phyloP scores from a whole-genome alignment of 1,284 basidiomycete species.

The Fomitopsis pinicola region DNA sequence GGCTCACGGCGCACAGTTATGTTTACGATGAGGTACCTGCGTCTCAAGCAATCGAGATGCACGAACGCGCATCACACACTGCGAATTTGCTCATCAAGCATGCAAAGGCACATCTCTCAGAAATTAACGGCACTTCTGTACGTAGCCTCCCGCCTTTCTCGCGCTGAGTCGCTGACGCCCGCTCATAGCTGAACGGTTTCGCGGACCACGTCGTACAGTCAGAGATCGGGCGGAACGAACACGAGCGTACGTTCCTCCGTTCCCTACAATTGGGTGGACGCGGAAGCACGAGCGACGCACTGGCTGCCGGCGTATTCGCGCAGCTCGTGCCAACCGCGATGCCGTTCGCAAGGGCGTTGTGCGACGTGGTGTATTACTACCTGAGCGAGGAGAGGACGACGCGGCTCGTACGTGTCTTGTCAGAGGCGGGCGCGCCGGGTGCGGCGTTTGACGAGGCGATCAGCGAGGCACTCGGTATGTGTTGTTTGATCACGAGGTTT shows the following conservation, averaged over 20 bases:
- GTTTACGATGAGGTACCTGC: conserved; percentile 55
- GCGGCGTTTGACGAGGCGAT: neutral
- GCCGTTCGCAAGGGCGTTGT: conserved; percentile 30
- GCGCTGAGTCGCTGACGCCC: conserved; percentile 23
- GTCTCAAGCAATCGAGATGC: conserved; percentile 55
- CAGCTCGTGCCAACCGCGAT: conserved; percentile 48
- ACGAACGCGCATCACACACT: conserved; percentile 39
- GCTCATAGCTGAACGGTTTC: conserved; percentile 7
- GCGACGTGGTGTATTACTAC: conserved; percentile 63
- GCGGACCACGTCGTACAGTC: conserved; percentile 13
- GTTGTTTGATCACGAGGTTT: neutral
- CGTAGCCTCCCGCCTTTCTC: conserved; percentile 24
- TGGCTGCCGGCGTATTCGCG: conserved; percentile 32
- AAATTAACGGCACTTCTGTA: conserved; percentile 13
- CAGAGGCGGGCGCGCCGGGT: neutral
- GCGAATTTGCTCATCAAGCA: conserved; percentile 36
- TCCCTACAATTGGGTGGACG: conserved; percentile 29
- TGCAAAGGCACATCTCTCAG: conserved; percentile 37
- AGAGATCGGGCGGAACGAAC: conserved; percentile 18
- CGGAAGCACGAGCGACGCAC: neutral
- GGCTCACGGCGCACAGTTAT: conserved; percentile 40
- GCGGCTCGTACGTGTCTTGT: conserved; percentile 34
- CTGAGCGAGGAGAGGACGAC: conserved; percentile 37
- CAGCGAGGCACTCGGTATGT: neutral
- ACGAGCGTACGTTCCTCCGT: conserved; percentile 16